These are phyloP conservation scores for Globisporangium irregulare DNA, from an alignment of 352 stramenopile genomes.

Conservation along the genomic window DNA sequence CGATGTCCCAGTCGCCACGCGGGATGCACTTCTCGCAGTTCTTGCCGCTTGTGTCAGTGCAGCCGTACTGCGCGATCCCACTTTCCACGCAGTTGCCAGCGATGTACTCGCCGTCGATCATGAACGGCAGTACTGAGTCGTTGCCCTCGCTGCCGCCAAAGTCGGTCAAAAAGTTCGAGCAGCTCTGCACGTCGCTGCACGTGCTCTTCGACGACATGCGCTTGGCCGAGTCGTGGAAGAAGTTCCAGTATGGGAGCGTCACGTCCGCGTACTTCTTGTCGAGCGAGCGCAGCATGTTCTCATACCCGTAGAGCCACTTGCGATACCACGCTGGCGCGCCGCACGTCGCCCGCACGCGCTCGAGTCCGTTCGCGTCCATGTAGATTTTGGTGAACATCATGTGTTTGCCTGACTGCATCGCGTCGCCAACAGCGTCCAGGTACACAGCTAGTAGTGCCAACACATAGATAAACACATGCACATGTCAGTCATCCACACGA, in stretches of 20 bases:
- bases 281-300: constrained; percentile 65
- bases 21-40: constrained; percentile 62
- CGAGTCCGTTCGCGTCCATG: constrained; percentile 36
- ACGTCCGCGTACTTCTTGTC: constrained; percentile 37
- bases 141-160: constrained; percentile 49
- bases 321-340: constrained; percentile 62
- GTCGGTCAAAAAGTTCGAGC: constrained; percentile 47
- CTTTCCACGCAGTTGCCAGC: constrained; percentile 57
- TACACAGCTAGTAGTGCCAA: constrained; percentile 29
- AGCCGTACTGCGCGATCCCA: constrained; percentile 44
- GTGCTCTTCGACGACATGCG: constrained; percentile 34
- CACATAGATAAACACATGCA: background rate
- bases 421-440: constrained; percentile 42
- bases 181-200: constrained; percentile 39
- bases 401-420: constrained; percentile 51
- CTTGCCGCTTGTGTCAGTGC: constrained; percentile 24
- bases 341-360: constrained; percentile 42
- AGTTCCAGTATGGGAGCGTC: constrained; percentile 66
- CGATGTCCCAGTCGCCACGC: constrained; percentile 62
- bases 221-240: constrained; percentile 57
- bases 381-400: constrained; percentile 57
- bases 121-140: constrained; percentile 22
- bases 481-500: background rate
- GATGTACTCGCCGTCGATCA: constrained; percentile 28
- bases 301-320: constrained; percentile 63